Conservation (phyloP, 192 early-diverging fungal species). For the Linnemannia hyalina region DNA sequence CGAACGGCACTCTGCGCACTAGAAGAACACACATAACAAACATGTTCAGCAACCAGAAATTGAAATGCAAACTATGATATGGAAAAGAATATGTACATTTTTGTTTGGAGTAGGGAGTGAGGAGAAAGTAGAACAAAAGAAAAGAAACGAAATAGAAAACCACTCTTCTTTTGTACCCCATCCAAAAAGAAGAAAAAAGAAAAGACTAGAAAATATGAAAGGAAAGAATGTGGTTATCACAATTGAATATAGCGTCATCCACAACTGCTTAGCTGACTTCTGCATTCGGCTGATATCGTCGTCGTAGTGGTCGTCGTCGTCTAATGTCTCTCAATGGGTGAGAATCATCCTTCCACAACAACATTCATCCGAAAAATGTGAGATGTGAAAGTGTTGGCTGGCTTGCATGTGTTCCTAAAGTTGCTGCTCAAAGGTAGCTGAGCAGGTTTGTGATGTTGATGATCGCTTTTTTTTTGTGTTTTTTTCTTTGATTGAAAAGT, state of each 20-base stretch:
- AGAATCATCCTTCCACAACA: slow-evolving; percentile 6
- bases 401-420: slow-evolving; percentile 37
- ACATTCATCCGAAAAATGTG: slow-evolving; percentile 7
- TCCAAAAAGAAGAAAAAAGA: neutral
- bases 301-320: slow-evolving; percentile 2
- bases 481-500: slow-evolving; percentile 14
- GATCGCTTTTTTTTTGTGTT: slow-evolving; percentile 23
- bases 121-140: neutral
- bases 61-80: slow-evolving; percentile 2
- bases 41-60: slow-evolving; percentile 46
- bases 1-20: slow-evolving; percentile 49
- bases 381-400: neutral
- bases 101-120: neutral
- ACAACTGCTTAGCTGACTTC: slow-evolving; percentile 37
- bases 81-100: neutral
- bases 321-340: neutral
- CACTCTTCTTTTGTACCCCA: slow-evolving; percentile 5
- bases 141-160: slow-evolving; percentile 2
- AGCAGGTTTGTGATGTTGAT: slow-evolving; percentile 32
- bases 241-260: neutral
- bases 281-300: neutral
- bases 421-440: slow-evolving; percentile 13
- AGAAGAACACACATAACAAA: slow-evolving; percentile 52
- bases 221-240: slow-evolving; percentile 12
- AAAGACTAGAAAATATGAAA: neutral